phyloP scores from a whole-genome alignment of 2,329 filamentous ascomycete genomes.

The Alternaria longipes region DNA sequence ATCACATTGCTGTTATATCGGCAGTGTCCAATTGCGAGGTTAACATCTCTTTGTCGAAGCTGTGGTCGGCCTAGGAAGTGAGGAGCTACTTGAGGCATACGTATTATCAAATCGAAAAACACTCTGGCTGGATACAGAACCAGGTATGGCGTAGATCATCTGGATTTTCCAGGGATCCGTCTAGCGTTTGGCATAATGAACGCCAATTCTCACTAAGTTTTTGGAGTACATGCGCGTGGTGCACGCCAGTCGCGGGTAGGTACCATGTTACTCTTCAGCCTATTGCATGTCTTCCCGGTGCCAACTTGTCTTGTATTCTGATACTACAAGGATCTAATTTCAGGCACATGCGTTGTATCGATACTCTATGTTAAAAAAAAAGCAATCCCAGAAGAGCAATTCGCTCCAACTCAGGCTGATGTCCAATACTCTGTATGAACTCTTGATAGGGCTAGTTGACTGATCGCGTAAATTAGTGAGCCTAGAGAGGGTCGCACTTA shows the following conservation, averaged over 20 bases:
- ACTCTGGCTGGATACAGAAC: background rate
- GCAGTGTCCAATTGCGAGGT: background rate
- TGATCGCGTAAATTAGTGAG: background rate
- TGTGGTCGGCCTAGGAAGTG: background rate
- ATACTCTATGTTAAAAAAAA: background rate
- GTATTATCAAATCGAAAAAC: background rate
- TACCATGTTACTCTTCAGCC: background rate
- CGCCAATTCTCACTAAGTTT: background rate
- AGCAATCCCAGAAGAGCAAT: background rate
- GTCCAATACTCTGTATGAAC: fast-evolving
- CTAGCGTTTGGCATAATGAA: background rate
- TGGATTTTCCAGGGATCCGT: background rate
- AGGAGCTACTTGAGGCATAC: background rate
- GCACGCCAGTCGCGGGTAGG: background rate
- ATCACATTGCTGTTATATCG: background rate
- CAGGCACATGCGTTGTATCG: background rate
- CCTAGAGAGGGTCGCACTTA: too few species aligned
- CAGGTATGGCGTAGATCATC: background rate
- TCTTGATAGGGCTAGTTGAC: background rate
- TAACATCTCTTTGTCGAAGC: background rate
- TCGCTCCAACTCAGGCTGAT: background rate
- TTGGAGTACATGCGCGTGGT: background rate
- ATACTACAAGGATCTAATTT: background rate
- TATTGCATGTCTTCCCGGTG: background rate
- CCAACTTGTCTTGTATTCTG: background rate